Evolutionary conservation across 768 basidiomycete genomes (phyloP).

Genomic region (Cystoderma amianthinum): DNA sequence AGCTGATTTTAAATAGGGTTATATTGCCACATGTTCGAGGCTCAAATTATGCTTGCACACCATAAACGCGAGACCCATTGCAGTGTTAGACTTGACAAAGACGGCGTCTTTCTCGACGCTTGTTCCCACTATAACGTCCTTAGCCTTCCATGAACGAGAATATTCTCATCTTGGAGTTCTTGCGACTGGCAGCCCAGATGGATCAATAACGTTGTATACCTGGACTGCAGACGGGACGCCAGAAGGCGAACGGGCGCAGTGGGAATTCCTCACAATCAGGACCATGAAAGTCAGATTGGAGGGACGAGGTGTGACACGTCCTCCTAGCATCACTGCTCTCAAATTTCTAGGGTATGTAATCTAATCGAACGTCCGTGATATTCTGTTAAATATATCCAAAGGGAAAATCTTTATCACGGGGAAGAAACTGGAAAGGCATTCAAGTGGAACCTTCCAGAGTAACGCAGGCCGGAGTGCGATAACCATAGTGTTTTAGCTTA

Average conservation of each 20-base stretch:
- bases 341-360: slow-evolving; percentile 68
- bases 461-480: slow-evolving; percentile 1
- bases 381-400: slow-evolving; percentile 1
- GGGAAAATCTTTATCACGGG: slow-evolving; percentile 16
- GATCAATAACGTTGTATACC: slow-evolving; percentile 72
- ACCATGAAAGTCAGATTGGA: slow-evolving; percentile 52
- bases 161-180: slow-evolving; percentile 73
- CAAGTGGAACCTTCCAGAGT: slow-evolving; percentile 16
- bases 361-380: neutral
- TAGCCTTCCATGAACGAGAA: slow-evolving; percentile 88
- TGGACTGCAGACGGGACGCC: slow-evolving; percentile 78
- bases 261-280: slow-evolving; percentile 69
- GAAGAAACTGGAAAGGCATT: slow-evolving; percentile 20
- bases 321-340: slow-evolving; percentile 67
- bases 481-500: too few species aligned
- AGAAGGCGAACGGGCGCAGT: slow-evolving; percentile 56
- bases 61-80: slow-evolving; percentile 78
- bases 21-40: slow-evolving; percentile 79
- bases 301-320: slow-evolving; percentile 26
- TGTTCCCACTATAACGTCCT: slow-evolving; percentile 56
- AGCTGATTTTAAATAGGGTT: slow-evolving; percentile 46
- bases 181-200: slow-evolving; percentile 74
- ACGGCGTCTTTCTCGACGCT: slow-evolving; percentile 34
- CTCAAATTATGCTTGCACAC: slow-evolving; percentile 74
- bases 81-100: slow-evolving; percentile 52